These are phyloP conservation scores for Ogataea neopini DNA, from an alignment of 805 yeast genomes.

Conservation along the genomic window DNA sequence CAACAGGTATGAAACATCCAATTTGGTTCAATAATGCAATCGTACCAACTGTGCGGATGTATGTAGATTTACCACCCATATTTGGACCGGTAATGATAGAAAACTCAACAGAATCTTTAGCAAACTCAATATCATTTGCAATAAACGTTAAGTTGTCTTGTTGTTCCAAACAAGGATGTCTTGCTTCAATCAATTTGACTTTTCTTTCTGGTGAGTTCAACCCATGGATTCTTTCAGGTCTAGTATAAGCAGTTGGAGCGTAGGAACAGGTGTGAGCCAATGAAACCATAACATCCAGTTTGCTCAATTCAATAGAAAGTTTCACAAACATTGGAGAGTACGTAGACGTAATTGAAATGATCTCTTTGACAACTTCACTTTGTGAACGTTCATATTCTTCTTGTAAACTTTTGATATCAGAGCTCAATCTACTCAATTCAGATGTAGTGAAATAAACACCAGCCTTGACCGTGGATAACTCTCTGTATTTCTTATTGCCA, in stretches of 20 bases:
- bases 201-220: slow-evolving; percentile 50
- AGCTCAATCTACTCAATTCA: slow-evolving; percentile 58
- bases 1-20: slow-evolving; percentile 86
- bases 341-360: slow-evolving; percentile 76
- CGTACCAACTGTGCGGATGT: slow-evolving; percentile 86
- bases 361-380: slow-evolving; percentile 75
- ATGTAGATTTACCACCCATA: slow-evolving; percentile 97
- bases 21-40: slow-evolving; percentile 85
- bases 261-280: slow-evolving; percentile 83
- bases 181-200: slow-evolving; percentile 65
- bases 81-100: slow-evolving; percentile 92
- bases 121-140: slow-evolving; percentile 80
- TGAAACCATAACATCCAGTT: slow-evolving; percentile 78
- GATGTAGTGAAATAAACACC: slow-evolving; percentile 90
- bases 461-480: slow-evolving; percentile 89
- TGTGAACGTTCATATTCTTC: slow-evolving; percentile 75
- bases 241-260: slow-evolving; percentile 80
- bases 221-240: slow-evolving; percentile 60
- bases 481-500: slow-evolving; percentile 60
- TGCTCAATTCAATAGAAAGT: slow-evolving; percentile 62
- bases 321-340: slow-evolving; percentile 78
- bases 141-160: slow-evolving; percentile 91
- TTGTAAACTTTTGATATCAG: slow-evolving; percentile 57
- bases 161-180: slow-evolving; percentile 94
- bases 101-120: slow-evolving; percentile 61